Conservation (phyloP, 441 rosid species). For the Populus hybrid region DNA sequence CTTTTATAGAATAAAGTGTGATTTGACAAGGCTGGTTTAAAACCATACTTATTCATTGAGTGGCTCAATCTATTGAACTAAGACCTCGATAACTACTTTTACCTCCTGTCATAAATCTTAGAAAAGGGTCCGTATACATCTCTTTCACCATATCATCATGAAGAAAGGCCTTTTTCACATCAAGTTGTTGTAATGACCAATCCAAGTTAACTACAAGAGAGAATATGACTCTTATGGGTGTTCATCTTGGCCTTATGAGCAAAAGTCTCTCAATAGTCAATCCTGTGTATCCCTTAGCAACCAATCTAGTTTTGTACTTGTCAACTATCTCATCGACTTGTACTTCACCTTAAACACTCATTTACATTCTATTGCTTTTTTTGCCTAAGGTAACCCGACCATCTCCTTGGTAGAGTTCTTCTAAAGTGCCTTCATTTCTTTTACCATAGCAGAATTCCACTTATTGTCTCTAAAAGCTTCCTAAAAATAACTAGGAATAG, state of each 20-base stretch:
- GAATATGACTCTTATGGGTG: too few relatives aligned
- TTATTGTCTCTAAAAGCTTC: neutral
- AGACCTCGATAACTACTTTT: too few relatives aligned
- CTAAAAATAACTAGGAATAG: constrained; percentile 10
- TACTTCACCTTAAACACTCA: too few relatives aligned
- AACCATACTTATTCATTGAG: neutral
- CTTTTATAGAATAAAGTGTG: neutral
- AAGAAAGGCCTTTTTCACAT: neutral
- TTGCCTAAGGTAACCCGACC: neutral
- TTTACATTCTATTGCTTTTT: neutral
- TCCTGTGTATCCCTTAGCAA: too few relatives aligned
- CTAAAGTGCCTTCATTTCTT: neutral
- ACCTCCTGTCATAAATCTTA: too few relatives aligned
- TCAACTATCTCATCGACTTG: too few relatives aligned
- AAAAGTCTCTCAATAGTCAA: too few relatives aligned
- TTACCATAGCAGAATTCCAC: neutral
- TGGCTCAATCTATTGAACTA: neutral
- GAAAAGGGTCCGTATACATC: too few relatives aligned
- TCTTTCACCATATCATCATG: too few relatives aligned
- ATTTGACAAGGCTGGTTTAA: neutral
- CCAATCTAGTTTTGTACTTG: too few relatives aligned
- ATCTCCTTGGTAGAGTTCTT: neutral
- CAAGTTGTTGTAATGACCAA: neutral
- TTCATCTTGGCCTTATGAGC: too few relatives aligned
- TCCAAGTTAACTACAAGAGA: too few relatives aligned